Evolutionary conservation across 495 filamentous ascomycete genomes (phyloP), one percentile per base, ranked within the genome.

Genomic region (Penicillium nucicola): DNA sequence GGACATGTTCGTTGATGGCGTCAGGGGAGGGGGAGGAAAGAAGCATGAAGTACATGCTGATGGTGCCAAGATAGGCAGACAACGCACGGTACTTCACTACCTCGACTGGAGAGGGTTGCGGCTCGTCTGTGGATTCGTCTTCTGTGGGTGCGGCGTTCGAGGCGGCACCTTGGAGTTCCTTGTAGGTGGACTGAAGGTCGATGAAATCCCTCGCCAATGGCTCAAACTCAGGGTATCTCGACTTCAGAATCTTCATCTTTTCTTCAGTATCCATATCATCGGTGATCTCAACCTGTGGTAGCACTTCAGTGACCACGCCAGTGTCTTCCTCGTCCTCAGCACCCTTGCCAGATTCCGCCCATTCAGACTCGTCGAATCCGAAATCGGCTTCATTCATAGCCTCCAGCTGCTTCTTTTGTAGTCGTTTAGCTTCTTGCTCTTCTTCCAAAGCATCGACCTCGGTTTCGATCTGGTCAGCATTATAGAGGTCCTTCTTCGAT

Each of bases 31-130:
- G 78, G 2, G 89, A 95, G 20, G 89, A 86, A 22, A 97, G 72
- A 34, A 97, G 77, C 47, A 90, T 88, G 65, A 98, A 96, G 66
- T 97, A 98, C 84, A 96, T 90, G 48, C 86, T 84, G 59, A 97
- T 75, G 0, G 89, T 77, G 31, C 86, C 92, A 14, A 97, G 72
- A 65, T 97, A 96, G 38, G 90, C 84, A 23, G 85, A 85, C 20
- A 95, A 67, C 19, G 92, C 83, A 54, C 85, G 84, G 54, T 83
- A 70, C 61, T 93, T 90, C 41, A 88, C 68, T 5, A 89, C 77
- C n/a, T 80, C 77, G 52, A 77, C 65, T 3, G 77, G 70, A n/a
- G 66, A 56, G 17, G 48, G 58, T 13, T 69, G 62, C 19, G 61
- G 57, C 10, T 62, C 56, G 28, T 67, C 60, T 32, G 68, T 45